Conservation (phyloP, 805 yeast species). For the baker's yeast (Saccharomyces cerevisiae) region DNA sequence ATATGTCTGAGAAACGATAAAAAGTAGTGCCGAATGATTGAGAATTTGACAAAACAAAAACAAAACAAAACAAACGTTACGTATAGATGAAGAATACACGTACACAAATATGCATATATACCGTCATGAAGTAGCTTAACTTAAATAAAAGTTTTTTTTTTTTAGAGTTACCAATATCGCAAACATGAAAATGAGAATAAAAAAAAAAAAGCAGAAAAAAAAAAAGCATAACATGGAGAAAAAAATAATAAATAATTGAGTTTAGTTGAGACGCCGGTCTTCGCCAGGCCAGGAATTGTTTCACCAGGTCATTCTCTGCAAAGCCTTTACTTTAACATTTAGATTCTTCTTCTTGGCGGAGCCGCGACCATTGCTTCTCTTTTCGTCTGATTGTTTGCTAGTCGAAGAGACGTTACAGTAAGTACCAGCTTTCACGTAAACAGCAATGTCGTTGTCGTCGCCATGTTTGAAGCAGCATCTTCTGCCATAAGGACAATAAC, state of each 20-base stretch:
- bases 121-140: background rate
- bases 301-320: constrained; percentile 21
- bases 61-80: background rate
- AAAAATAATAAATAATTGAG: background rate
- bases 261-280: background rate
- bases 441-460: constrained; percentile 21
- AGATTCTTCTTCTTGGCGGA: constrained; percentile 13
- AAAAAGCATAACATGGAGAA: background rate
- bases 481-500: constrained; percentile 76
- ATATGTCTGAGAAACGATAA: constrained; percentile 16
- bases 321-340: constrained; percentile 20
- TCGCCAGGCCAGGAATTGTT: background rate
- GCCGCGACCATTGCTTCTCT: constrained; percentile 1
- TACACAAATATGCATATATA: background rate
- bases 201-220: background rate
- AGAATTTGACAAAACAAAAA: background rate
- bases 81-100: background rate
- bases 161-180: background rate
- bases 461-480: constrained; percentile 87
- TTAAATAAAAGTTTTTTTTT: background rate
- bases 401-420: background rate
- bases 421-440: constrained; percentile 14
- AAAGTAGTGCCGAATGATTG: background rate
- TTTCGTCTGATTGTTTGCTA: background rate
- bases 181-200: background rate